A percentile compares a stretch with the other conserved stretches of the same genome.
These are phyloP conservation scores for Fusarium coicis DNA, from an alignment of 2,329 filamentous ascomycete genomes.

Conservation along the genomic window DNA sequence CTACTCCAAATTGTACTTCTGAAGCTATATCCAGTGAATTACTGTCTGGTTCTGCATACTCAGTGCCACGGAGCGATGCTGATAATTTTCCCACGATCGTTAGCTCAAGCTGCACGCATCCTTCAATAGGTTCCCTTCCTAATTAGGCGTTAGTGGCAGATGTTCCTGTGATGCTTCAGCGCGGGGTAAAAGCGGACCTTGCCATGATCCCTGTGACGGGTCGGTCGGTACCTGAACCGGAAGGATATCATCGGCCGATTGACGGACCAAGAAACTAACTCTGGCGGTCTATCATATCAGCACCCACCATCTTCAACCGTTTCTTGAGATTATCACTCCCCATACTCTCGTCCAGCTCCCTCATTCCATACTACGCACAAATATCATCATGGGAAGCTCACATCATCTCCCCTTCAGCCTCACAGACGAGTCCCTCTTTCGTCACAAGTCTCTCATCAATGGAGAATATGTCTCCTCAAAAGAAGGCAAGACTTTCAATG, in stretches of 20 bases:
- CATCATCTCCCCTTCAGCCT: neutral
- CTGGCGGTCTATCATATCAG: neutral
- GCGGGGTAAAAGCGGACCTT: slow-evolving; percentile 7
- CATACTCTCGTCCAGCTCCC: accelerated
- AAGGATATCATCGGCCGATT: neutral
- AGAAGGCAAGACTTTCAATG: neutral
- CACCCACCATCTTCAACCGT: too few relatives aligned
- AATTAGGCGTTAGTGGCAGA: neutral
- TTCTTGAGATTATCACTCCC: too few relatives aligned
- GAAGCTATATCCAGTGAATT: too few relatives aligned
- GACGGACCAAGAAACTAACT: neutral
- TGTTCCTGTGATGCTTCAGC: neutral
- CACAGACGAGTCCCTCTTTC: neutral
- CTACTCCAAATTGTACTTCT: too few relatives aligned
- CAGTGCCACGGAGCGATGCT: too few relatives aligned
- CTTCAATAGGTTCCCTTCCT: neutral
- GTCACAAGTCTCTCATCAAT: neutral
- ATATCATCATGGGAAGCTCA: neutral
- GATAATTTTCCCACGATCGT: neutral
- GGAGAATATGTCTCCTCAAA: neutral
- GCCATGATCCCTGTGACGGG: neutral
- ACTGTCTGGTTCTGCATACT: too few relatives aligned
- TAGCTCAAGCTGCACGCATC: accelerated
- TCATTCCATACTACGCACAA: neutral
- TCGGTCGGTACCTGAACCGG: neutral